Percentiles rank a stretch among this genome's conserved stretches.
Conservation (phyloP, 2,329 filamentous ascomycete species). For the Fusarium gaditjirri region DNA sequence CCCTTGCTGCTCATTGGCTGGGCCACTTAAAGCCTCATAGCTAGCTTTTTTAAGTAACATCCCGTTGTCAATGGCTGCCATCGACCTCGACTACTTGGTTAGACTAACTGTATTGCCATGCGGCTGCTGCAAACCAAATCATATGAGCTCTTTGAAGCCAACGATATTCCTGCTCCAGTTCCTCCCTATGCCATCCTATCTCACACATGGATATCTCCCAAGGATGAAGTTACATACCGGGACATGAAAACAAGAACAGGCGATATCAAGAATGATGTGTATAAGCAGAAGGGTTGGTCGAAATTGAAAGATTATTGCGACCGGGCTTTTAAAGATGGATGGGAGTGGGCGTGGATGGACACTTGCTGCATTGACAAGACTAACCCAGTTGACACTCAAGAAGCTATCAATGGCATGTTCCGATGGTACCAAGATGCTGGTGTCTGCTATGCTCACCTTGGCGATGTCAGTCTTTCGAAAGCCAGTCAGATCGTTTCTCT, state of each 20-base stretch:
- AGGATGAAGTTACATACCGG: neutral
- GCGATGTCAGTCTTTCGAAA: neutral
- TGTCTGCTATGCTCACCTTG: neutral
- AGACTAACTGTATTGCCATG: neutral
- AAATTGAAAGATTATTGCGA: neutral
- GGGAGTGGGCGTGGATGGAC: neutral
- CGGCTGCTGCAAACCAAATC: neutral
- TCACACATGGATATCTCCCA: neutral
- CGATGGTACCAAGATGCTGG: neutral
- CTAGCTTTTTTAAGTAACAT: no score
- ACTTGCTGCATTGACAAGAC: neutral
- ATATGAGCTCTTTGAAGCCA: neutral
- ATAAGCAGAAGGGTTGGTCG: neutral
- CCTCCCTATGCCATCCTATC: neutral
- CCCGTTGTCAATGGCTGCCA: no score
- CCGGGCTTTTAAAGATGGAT: rapidly evolving
- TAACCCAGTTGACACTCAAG: neutral
- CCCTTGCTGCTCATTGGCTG: no score
- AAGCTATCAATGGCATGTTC: neutral
- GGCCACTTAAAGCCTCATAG: no score
- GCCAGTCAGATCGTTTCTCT: neutral
- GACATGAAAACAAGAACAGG: neutral
- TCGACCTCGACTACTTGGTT: no score
- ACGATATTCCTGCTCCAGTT: rapidly evolving
- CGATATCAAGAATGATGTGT: neutral